Evolutionary conservation across 768 basidiomycete genomes (phyloP).

Genomic region (Cytidiella melzeri): DNA sequence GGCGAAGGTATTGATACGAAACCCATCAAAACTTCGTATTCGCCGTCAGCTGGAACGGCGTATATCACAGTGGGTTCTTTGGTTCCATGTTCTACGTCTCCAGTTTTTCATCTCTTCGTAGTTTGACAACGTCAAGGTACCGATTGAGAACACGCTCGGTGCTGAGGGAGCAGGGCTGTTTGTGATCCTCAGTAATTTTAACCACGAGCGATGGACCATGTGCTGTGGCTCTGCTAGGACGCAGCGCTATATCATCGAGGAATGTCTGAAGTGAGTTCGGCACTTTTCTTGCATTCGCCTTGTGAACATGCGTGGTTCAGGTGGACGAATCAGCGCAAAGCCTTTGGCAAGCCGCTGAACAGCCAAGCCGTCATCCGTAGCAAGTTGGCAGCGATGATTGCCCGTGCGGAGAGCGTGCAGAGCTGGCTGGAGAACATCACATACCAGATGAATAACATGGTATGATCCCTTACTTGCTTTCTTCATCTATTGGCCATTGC

Average conservation of each 20-base stretch:
- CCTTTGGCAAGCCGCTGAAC: constrained; percentile 83
- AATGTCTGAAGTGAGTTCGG: constrained; percentile 61
- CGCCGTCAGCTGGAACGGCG: constrained; percentile 79
- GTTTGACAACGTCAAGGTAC: constrained; percentile 81
- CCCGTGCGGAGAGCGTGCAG: constrained; percentile 74
- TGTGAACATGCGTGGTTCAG: constrained; percentile 28
- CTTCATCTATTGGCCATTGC: constrained; percentile 20
- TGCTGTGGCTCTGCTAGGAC: constrained; percentile 57
- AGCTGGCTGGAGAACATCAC: constrained; percentile 86
- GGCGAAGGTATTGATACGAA: constrained; percentile 79
- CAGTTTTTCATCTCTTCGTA: background rate
- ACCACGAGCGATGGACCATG: constrained; percentile 95
- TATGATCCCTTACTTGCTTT: too few species aligned
- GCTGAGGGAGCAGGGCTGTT: constrained; percentile 69
- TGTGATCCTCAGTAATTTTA: constrained; percentile 79
- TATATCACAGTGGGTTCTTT: constrained; percentile 44
- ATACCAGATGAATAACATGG: constrained; percentile 85
- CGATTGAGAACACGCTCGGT: constrained; percentile 82
- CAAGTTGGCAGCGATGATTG: constrained; percentile 87
- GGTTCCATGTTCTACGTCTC: background rate
- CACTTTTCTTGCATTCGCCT: constrained; percentile 43
- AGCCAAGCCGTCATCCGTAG: constrained; percentile 82
- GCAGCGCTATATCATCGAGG: constrained; percentile 72
- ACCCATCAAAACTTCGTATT: constrained; percentile 88
- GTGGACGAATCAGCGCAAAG: constrained; percentile 86